These are phyloP conservation scores for Candida palmyrensis DNA, from an alignment of 805 yeast genomes.

Conservation along the genomic window DNA sequence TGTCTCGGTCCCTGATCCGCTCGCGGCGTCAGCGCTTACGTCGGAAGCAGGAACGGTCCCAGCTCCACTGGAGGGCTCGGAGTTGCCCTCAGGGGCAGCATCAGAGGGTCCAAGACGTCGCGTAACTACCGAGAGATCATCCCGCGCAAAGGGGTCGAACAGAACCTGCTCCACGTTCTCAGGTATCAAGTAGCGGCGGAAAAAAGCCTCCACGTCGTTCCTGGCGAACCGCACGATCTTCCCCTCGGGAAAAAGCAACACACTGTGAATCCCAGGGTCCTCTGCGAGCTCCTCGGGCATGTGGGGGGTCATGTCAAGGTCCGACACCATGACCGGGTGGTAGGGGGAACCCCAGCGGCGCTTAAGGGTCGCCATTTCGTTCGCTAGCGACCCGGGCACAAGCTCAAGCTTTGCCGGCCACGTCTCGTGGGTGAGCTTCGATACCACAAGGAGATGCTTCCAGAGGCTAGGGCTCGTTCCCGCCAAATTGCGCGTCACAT, in stretches of 20 bases:
- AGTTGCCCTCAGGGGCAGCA: too few species aligned
- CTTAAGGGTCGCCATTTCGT: conserved; percentile 32
- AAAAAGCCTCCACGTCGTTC: conserved; percentile 29
- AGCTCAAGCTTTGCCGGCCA: conserved; percentile 52
- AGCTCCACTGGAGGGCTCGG: conserved; percentile 2
- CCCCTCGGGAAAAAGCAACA: conserved; percentile 53
- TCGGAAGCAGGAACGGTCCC: too few species aligned
- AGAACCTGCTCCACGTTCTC: conserved; percentile 6
- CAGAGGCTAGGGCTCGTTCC: conserved; percentile 47
- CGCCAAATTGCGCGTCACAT: conserved; percentile 32
- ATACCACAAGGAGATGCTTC: conserved; percentile 53
- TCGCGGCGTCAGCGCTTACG: neutral
- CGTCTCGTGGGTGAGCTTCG: conserved; percentile 33
- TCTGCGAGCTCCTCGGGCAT: conserved; percentile 5
- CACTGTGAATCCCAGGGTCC: conserved; percentile 18
- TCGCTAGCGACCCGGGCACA: conserved; percentile 39
- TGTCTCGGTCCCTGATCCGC: neutral
- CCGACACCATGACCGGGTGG: conserved; percentile 49
- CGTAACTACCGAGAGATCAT: too few species aligned
- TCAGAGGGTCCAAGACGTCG: too few species aligned
- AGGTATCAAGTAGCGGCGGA: conserved; percentile 38
- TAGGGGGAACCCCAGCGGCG: conserved; percentile 30
- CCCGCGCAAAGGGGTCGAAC: conserved; percentile 21
- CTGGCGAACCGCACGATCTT: conserved; percentile 30
- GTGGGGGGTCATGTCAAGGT: conserved; percentile 20